phyloP scores from a whole-genome alignment of 768 basidiomycete species.

The Kwoniella bestiolae region DNA sequence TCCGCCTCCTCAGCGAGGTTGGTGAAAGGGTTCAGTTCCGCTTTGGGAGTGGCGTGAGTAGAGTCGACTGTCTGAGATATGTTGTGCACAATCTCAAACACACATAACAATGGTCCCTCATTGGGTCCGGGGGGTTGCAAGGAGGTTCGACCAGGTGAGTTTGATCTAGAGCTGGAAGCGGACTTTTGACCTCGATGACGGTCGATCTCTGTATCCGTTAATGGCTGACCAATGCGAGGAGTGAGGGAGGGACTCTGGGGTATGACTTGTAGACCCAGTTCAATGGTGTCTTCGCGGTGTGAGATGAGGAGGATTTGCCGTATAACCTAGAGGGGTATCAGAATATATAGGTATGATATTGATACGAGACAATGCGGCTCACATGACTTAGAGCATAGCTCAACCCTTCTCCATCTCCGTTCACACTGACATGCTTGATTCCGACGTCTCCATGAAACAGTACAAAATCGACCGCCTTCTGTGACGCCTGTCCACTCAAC shows the following conservation, averaged over 20 bases:
- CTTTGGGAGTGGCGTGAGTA: constrained; percentile 33
- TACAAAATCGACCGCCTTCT: constrained; percentile 85
- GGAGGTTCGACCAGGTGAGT: constrained; percentile 49
- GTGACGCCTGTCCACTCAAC: constrained; percentile 78
- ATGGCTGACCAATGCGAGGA: constrained; percentile 37
- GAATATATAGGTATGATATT: not conserved
- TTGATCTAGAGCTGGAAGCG: constrained; percentile 35
- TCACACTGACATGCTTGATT: constrained; percentile 82
- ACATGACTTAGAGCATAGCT: constrained; percentile 83
- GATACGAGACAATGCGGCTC: constrained; percentile 57
- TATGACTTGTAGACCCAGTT: constrained; percentile 70
- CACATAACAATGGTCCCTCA: constrained; percentile 63
- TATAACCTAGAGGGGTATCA: constrained; percentile 65
- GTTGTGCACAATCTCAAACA: constrained; percentile 66
- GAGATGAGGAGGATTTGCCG: constrained; percentile 78
- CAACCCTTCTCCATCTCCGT: constrained; percentile 81
- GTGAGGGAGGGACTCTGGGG: constrained; percentile 55
- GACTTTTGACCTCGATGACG: constrained; percentile 21
- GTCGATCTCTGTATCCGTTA: constrained; percentile 41
- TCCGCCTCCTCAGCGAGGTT: constrained; percentile 30
- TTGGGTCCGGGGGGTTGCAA: constrained; percentile 46
- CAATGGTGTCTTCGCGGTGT: constrained; percentile 77
- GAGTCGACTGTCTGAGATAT: constrained; percentile 50
- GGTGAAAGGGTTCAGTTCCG: constrained; percentile 47
- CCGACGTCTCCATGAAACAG: constrained; percentile 87